A percentile compares a stretch with the other conserved stretches of the same genome.
Evolutionary conservation across 2,329 filamentous ascomycete species (phyloP).

Genomic region (Xylaria sp.): DNA sequence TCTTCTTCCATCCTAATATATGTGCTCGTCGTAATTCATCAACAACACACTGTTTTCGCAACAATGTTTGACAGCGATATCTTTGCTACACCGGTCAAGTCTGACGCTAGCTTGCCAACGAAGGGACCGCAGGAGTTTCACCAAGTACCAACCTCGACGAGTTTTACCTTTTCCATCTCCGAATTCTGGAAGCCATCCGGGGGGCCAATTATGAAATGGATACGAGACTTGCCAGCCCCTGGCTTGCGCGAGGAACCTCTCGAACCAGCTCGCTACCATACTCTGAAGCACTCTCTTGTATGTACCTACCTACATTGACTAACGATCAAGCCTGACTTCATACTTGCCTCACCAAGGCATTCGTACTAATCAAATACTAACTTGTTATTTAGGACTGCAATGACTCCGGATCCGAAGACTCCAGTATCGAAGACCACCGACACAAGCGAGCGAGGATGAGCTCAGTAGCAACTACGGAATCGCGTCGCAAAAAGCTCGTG

Average conservation of each 20-base stretch:
- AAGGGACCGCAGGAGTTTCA: conserved; percentile 36
- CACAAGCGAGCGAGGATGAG: conserved; percentile 42
- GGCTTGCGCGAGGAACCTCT: conserved; percentile 34
- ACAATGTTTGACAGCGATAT: conserved; percentile 3
- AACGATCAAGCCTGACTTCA: not conserved
- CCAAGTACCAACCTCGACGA: conserved; percentile 41
- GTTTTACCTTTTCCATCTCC: conserved; percentile 45
- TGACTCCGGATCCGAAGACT: conserved; percentile 19
- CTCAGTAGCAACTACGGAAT: conserved; percentile 24
- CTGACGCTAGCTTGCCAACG: conserved; percentile 14
- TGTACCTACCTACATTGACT: conserved; percentile 10
- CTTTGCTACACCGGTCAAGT: conserved; percentile 17
- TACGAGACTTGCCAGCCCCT: conserved; percentile 43
- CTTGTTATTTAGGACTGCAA: conserved; percentile 32
- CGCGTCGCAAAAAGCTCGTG: conserved; percentile 33
- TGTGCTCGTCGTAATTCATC: not conserved
- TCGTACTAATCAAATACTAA: not conserved
- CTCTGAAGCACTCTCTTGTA: conserved; percentile 46
- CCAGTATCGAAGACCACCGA: conserved; percentile 37
- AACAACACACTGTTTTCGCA: not conserved
- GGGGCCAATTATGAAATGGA: conserved; percentile 45
- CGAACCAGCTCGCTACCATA: conserved; percentile 37
- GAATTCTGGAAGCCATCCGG: conserved; percentile 43
- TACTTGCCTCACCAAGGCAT: not conserved
- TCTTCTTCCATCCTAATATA: conserved; percentile 5